A percentile compares a stretch with the other conserved stretches of the same genome.
These are phyloP conservation scores for Quercus rubra DNA, from an alignment of 306 rosid genomes.

Conservation along the genomic window DNA sequence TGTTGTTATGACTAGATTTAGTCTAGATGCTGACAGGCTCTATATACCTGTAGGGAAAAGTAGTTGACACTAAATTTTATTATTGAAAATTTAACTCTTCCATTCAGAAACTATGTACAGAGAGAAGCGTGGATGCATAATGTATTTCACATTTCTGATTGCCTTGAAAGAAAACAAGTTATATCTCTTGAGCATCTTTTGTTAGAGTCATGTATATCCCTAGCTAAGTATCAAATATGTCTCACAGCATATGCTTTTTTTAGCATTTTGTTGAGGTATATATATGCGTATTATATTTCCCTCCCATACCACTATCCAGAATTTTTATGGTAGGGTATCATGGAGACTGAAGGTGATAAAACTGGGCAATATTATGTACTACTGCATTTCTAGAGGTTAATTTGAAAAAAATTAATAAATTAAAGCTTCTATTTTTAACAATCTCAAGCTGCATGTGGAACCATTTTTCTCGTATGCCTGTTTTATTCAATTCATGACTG, in stretches of 20 bases:
- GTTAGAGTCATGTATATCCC: not conserved
- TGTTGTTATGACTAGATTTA: too few species aligned
- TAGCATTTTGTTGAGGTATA: not conserved
- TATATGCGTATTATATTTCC: not conserved
- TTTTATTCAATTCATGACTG: slow-evolving; percentile 3
- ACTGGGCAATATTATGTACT: not conserved
- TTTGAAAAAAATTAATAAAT: not conserved
- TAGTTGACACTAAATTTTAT: too few species aligned
- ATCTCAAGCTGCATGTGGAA: not conserved
- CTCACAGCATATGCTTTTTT: not conserved
- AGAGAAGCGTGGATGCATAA: not conserved
- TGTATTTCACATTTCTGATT: not conserved
- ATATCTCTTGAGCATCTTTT: not conserved
- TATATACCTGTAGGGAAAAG: too few species aligned
- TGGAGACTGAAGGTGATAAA: too few species aligned
- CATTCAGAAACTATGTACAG: too few species aligned
- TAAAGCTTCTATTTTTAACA: not conserved
- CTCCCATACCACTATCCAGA: not conserved
- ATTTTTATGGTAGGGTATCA: too few species aligned
- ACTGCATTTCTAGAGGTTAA: not conserved
- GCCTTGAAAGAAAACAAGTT: not conserved
- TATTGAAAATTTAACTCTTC: too few species aligned
- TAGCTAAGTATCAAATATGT: not conserved
- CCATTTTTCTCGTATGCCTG: not conserved
- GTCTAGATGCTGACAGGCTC: too few species aligned